Evolutionary conservation across 495 filamentous ascomycete genomes (phyloP), one percentile per base, ranked within the genome.

Genomic region (Penicillium manginii): DNA sequence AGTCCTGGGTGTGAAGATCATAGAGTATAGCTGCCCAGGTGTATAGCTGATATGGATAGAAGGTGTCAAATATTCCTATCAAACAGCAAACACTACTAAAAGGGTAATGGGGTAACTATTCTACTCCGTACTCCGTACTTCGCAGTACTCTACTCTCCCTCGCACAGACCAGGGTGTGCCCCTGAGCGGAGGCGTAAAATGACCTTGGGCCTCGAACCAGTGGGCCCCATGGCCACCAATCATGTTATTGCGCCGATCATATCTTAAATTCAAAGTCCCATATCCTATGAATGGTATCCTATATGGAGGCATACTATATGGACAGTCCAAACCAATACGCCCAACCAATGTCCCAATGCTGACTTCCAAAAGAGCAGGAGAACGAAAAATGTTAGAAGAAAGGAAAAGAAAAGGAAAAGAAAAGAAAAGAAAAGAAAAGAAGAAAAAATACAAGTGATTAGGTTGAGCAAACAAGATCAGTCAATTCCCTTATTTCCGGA

Each of bases 401-500:
- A 52, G 33, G 37, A 55, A 58, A 33, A 56, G 19, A 55, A 35
- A 57, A n/a, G n/a, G n/a, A 61, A 65, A 50, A 52, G 40, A 35
- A 56, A 57, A 22, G 51, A 60, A 61, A 35, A 58, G 55, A 52
- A 47, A 56, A 31, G 32, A 47, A 8, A 12, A 47, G 18, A n/a
- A 43, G 14, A 37, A 42, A 11, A 3, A 7, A 2, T 18, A 43
- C 17, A 45, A 42, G 37, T 8, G 29, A n/a, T 11, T 37, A 37
- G 33, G 1, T 11, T 12, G 33, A 12, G 10, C 15, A 45, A 43
- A 39, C 33, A 26, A 51, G 12, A 45, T 18, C 8, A 45, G 21
- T 54, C 48, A 55, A 54, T 47, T 21, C 56, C 39, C 57, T 69
- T 62, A 78, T 63, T 67, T 74, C 63, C 75, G 78, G 65, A 88